A percentile compares a stretch with the other conserved stretches of the same genome.
Evolutionary conservation across 2,329 filamentous ascomycete species (phyloP).

Genomic region (Ophiostoma himal-ulmi): DNA sequence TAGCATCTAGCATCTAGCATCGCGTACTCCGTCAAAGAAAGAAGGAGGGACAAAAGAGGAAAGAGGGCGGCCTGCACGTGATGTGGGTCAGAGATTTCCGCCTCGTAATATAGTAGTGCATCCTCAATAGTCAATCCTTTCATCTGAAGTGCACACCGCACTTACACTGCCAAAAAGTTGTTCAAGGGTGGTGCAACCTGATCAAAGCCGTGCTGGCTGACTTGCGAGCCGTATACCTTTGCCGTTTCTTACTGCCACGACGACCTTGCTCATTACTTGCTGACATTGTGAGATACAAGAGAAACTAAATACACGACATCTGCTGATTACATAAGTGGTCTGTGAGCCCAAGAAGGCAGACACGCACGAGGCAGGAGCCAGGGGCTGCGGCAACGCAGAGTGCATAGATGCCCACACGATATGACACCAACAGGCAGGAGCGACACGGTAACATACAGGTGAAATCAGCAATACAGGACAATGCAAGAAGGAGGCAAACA

Average conservation of each 20-base stretch:
- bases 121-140: neutral
- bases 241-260: neutral
- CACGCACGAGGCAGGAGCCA: neutral
- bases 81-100: neutral
- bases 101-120: neutral
- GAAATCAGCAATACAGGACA: neutral
- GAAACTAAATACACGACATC: neutral
- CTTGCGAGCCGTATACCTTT: neutral
- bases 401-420: neutral
- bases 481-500: neutral
- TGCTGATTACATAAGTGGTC: neutral
- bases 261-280: neutral
- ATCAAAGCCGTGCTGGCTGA: neutral
- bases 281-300: neutral
- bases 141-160: neutral
- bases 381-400: neutral
- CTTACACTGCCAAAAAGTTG: neutral
- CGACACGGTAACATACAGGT: neutral
- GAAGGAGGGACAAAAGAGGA: neutral
- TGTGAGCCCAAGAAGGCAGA: constrained; percentile 2
- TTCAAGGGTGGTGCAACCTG: neutral
- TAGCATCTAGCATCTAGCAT: too few species aligned
- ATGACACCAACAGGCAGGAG: neutral
- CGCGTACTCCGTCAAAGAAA: constrained; percentile 7
- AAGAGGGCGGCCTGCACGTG: neutral